Evolutionary conservation across 2,329 filamentous ascomycete species (phyloP).

Genomic region (Trichoderma pleuroti): DNA sequence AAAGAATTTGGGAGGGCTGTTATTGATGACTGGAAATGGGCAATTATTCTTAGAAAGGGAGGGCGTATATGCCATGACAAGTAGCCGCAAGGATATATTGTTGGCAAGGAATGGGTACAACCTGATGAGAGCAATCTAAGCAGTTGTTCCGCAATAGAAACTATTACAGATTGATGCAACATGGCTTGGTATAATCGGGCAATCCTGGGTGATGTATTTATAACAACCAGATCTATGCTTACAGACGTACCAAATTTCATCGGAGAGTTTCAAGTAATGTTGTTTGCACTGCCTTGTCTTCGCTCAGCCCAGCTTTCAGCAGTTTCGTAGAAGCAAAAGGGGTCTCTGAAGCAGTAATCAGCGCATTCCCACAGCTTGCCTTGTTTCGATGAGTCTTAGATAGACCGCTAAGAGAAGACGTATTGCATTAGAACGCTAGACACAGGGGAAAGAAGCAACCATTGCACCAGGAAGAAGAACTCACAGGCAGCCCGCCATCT

Average conservation of each 20-base stretch:
- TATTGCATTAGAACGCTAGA: not conserved
- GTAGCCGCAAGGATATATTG: not conserved
- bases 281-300: not conserved
- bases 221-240: not conserved
- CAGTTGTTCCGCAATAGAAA: not conserved
- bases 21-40: not conserved
- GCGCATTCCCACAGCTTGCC: not conserved
- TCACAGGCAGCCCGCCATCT: not conserved
- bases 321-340: not conserved
- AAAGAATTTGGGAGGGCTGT: not conserved
- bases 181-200: not conserved
- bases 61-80: not conserved
- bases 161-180: not conserved
- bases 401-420: not conserved
- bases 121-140: not conserved
- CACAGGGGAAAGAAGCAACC: not conserved
- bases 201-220: not conserved
- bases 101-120: not conserved
- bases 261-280: not conserved
- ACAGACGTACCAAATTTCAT: not conserved
- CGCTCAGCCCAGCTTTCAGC: rapidly evolving
- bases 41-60: not conserved
- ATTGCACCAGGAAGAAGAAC: not conserved
- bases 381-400: not conserved
- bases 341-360: not conserved